Conservation (phyloP, 108 stramenopile genomes). For the Mediolabrus comicus region DNA sequence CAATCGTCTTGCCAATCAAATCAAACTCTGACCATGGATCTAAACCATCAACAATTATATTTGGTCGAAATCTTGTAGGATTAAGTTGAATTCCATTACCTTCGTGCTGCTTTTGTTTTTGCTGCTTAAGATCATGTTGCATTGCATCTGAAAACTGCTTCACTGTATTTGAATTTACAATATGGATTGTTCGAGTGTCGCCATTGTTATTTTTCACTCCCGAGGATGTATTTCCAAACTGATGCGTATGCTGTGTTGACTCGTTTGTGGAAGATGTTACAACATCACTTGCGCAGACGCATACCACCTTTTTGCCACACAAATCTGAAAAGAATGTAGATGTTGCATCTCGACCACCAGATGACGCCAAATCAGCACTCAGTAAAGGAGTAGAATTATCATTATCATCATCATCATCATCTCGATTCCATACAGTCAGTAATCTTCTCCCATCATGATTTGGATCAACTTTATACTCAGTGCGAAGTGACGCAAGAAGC, state of each 20-base stretch:
- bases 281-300: conserved; percentile 34
- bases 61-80: conserved; percentile 61
- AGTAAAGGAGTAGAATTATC: conserved; percentile 25
- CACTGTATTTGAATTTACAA: conserved; percentile 56
- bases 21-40: conserved; percentile 63
- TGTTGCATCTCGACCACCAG: conserved; percentile 38
- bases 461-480: conserved; percentile 28
- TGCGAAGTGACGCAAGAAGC: conserved; percentile 39
- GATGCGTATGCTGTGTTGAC: conserved; percentile 32
- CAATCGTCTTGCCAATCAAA: conserved; percentile 46
- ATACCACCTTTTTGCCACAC: conserved; percentile 41
- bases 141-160: conserved; percentile 36
- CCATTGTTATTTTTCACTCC: conserved; percentile 51
- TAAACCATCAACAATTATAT: conserved; percentile 52
- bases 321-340: conserved; percentile 49
- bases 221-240: conserved; percentile 69
- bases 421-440: conserved; percentile 39
- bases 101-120: neutral
- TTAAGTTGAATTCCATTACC: conserved; percentile 7
- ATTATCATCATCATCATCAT: neutral
- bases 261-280: too few species aligned
- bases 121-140: neutral
- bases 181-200: conserved; percentile 62
- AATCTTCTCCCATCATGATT: conserved; percentile 4
- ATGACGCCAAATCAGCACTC: conserved; percentile 32